Evolutionary conservation across 768 basidiomycete genomes (phyloP), one percentile per base, ranked within the genome.

Genomic region (Naganishia onofrii): DNA sequence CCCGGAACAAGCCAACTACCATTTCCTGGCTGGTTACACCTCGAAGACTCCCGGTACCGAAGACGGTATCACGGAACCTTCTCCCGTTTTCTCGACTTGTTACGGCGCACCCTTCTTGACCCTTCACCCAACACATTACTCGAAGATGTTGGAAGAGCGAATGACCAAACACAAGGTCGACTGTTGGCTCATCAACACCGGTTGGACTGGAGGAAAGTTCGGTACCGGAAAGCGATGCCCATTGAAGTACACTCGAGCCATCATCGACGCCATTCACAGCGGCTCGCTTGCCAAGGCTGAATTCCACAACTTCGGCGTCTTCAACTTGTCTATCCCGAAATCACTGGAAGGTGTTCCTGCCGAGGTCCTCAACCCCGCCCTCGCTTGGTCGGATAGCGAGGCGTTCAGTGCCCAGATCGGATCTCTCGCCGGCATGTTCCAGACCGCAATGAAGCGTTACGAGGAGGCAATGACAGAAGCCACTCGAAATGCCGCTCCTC

Each of bases 81-180:
- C 95, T 73, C 96, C 96, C 28, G 98, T 96, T 51, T 99, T 99
- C 87, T 96, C 93, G 23, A 97, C 94, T 36, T 98, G 96, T 83
- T 99, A 97, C 87, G 91, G 90, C 75, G 93, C 94, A 51, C 96
- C 96, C n/a, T 98, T 99, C 87, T 97, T 99, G 80, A 89, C 97
- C 75, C 90, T 96, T 68, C 95, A 96, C 82, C 93, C 93, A 54
- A 87, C 90, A 42, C 90, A 93, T 72, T 99, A 99, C 82, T 95
- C 96, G 51, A 86, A 89, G 82, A 99, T 99, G 96, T 85, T 99
- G 74, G 93, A 95, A 0, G 89, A 92, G 74, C 88, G 90, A 76
- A 98, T 99, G 94, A 83, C 88, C 69, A 87, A 88, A 82, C 85
- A 90, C 84, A 86, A 91, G 67, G 93, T 93, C 75, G 83, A 93